These are phyloP conservation scores for Neophaeococcomyces mojaviensis DNA, from an alignment of 2,329 filamentous ascomycete genomes.

Conservation along the genomic window DNA sequence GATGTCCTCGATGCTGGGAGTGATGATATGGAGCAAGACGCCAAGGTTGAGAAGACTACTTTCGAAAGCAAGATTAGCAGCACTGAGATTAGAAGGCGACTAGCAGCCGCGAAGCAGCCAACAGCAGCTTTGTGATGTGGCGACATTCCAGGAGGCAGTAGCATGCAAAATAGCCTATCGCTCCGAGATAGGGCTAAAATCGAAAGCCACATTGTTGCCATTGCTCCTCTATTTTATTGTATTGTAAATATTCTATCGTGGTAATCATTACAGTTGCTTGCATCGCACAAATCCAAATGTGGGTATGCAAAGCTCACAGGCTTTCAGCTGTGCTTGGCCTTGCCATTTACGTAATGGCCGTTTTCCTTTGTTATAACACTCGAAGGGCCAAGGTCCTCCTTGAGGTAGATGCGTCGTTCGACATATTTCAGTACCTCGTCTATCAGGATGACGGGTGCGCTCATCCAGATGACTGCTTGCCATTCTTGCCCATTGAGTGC, in stretches of 20 bases:
- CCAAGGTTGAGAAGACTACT: conserved; percentile 42
- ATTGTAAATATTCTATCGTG: too few relatives aligned
- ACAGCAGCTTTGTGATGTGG: too few relatives aligned
- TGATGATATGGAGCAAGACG: conserved; percentile 39
- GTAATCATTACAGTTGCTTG: too few relatives aligned
- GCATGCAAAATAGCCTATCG: too few relatives aligned
- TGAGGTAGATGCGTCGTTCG: conserved; percentile 58
- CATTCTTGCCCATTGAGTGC: conserved; percentile 81
- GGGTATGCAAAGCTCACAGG: too few relatives aligned
- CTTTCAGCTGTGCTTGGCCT: conserved; percentile 20
- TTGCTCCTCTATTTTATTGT: too few relatives aligned
- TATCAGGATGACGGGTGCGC: conserved; percentile 80
- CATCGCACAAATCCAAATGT: too few relatives aligned
- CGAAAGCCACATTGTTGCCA: too few relatives aligned
- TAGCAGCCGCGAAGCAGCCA: conserved; percentile 1
- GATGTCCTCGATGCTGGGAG: conserved; percentile 62
- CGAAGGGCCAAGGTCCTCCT: conserved; percentile 1
- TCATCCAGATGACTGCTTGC: conserved; percentile 83
- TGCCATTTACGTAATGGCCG: conserved; percentile 20
- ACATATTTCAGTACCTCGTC: conserved; percentile 76
- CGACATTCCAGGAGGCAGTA: too few relatives aligned
- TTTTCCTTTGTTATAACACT: conserved; percentile 5
- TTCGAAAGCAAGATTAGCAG: conserved; percentile 87
- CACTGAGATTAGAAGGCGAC: conserved; percentile 64
- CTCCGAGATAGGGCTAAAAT: too few relatives aligned